phyloP scores from a whole-genome alignment of 192 early-diverging fungal genomes.

The Coemansia erecta region DNA sequence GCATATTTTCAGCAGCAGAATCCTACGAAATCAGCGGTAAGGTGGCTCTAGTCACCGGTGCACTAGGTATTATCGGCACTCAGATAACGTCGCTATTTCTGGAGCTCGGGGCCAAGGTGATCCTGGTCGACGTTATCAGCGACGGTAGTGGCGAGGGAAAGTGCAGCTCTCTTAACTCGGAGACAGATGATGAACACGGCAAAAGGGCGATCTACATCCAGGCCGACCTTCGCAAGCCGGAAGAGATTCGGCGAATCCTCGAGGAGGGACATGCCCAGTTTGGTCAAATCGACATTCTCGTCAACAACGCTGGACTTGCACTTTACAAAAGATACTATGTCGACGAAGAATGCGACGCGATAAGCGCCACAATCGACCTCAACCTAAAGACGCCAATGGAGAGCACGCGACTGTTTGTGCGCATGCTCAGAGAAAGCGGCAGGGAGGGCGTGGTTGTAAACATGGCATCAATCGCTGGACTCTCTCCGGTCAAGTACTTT shows the following conservation, averaged over 20 bases:
- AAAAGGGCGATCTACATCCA: slow-evolving; percentile 10
- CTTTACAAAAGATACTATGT: slow-evolving; percentile 13
- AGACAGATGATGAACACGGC: not conserved
- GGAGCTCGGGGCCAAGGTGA: slow-evolving; percentile 10
- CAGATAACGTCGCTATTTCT: slow-evolving; percentile 10
- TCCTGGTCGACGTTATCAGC: slow-evolving; percentile 17
- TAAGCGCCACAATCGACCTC: slow-evolving; percentile 8
- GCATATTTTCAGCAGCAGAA: not conserved
- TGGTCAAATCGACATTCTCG: slow-evolving; percentile 36
- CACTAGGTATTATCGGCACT: slow-evolving; percentile 19
- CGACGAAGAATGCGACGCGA: slow-evolving; percentile 7
- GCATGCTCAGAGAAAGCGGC: slow-evolving; percentile 5
- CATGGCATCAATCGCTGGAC: slow-evolving; percentile 19
- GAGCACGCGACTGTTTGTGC: slow-evolving; percentile 14
- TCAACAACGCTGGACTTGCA: slow-evolving; percentile 48
- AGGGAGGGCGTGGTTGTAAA: slow-evolving; percentile 21
- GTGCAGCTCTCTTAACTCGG: not conserved
- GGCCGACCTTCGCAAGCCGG: slow-evolving; percentile 10
- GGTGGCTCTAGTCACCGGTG: slow-evolving; percentile 29
- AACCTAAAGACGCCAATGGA: slow-evolving; percentile 25
- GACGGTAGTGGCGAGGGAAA: slow-evolving; percentile 6
- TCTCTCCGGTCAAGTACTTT: slow-evolving; percentile 6
- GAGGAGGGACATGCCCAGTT: slow-evolving; percentile 11
- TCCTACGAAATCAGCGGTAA: slow-evolving; percentile 12
- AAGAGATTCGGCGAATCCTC: slow-evolving; percentile 22